Evolutionary conservation across 1,284 basidiomycete species (phyloP).

Genomic region (Melampsora abietis-canadensis): DNA sequence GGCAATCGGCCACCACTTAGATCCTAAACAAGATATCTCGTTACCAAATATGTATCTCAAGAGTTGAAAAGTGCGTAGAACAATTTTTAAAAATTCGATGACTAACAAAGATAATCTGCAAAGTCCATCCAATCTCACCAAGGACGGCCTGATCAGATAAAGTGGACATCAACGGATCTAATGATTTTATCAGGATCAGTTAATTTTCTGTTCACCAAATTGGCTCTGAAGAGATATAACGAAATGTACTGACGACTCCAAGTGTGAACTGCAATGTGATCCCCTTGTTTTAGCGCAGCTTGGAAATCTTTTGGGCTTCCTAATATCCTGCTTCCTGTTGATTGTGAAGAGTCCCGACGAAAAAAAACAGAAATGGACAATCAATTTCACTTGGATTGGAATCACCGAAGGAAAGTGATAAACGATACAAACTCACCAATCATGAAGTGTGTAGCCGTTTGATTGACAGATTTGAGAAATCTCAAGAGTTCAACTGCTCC

Average conservation of each 20-base stretch:
- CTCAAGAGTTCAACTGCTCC: conserved; percentile 57
- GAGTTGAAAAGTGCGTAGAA: not conserved
- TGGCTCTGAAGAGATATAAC: not conserved
- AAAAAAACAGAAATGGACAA: not conserved
- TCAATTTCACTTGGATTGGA: not conserved
- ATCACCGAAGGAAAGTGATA: conserved; percentile 57
- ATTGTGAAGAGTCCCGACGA: not conserved
- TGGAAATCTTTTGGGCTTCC: conserved; percentile 61
- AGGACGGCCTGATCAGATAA: conserved; percentile 28
- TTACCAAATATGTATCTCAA: not conserved
- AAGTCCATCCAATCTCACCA: conserved; percentile 72
- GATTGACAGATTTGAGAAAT: conserved; percentile 63
- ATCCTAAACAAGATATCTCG: conserved; percentile 11
- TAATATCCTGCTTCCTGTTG: conserved; percentile 56
- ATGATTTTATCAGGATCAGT: not conserved
- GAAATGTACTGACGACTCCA: conserved; percentile 59
- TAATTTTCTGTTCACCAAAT: not conserved
- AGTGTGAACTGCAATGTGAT: conserved; percentile 53
- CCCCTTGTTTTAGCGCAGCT: conserved; percentile 45
- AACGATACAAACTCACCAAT: conserved; percentile 62
- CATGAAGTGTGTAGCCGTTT: conserved; percentile 73
- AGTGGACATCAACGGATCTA: conserved; percentile 43
- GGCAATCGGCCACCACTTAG: conserved; percentile 33
- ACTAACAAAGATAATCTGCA: conserved; percentile 67
- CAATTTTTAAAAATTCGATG: not conserved